Percentiles rank a stretch among this genome's conserved stretches.
phyloP scores from a whole-genome alignment of 2,329 filamentous ascomycete genomes.

The Claviceps arundinis region DNA sequence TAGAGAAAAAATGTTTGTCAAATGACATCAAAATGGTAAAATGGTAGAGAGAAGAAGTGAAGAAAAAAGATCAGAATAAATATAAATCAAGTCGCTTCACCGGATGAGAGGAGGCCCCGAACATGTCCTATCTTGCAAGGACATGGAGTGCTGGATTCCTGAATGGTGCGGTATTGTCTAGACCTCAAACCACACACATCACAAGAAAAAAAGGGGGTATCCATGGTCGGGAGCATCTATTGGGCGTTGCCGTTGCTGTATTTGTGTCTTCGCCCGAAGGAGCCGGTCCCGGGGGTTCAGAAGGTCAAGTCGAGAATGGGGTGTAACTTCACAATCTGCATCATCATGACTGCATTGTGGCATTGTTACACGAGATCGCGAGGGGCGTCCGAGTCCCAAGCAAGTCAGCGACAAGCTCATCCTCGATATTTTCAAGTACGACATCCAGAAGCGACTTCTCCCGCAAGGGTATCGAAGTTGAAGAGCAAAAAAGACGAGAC shows the following conservation, averaged over 20 bases:
- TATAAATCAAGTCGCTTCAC: neutral
- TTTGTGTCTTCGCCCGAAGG: neutral
- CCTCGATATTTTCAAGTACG: neutral
- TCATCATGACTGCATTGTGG: too few relatives aligned
- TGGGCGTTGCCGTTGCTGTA: neutral
- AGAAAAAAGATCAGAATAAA: neutral
- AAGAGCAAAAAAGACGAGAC: neutral
- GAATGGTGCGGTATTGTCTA: neutral
- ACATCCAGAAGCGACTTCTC: conserved; percentile 10
- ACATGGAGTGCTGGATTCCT: neutral
- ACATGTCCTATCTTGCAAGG: neutral
- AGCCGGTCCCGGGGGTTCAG: neutral
- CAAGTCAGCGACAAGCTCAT: neutral
- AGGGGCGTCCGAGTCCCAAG: neutral
- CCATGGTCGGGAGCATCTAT: neutral
- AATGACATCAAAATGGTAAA: neutral
- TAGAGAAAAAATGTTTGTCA: neutral
- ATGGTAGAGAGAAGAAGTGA: neutral
- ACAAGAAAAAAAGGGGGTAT: neutral
- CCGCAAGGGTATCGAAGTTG: conserved; percentile 20
- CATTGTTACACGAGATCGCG: too few relatives aligned
- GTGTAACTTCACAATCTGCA: too few relatives aligned
- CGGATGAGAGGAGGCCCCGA: neutral
- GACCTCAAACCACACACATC: neutral
- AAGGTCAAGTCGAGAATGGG: too few relatives aligned